Percentiles rank a stretch among this genome's conserved stretches.
These are phyloP conservation scores for Arachis hypogaea DNA, from an alignment of 306 rosid genomes.

Conservation along the genomic window DNA sequence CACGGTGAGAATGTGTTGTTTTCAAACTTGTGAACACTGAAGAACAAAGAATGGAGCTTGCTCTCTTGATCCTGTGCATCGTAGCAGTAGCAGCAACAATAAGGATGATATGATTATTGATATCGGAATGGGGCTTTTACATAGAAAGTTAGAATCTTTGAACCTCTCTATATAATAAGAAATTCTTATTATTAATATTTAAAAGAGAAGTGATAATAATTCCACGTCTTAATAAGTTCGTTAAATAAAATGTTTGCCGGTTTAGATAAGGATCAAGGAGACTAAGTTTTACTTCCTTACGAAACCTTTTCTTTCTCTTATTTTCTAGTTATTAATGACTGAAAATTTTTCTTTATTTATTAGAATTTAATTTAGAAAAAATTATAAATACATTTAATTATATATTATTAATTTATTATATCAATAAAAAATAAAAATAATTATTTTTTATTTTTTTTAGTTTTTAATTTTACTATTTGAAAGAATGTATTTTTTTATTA, in stretches of 20 bases:
- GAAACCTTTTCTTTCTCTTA: background rate
- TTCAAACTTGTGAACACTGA: slow-evolving; percentile 38
- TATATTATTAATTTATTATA: no score
- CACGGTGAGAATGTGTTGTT: slow-evolving; percentile 30
- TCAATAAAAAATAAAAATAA: no score
- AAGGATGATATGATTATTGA: background rate
- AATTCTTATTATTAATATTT: no score
- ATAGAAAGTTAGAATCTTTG: background rate
- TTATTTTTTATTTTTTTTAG: no score
- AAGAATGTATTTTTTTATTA: no score
- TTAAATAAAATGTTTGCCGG: background rate
- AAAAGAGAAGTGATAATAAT: background rate
- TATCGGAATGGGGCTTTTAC: background rate
- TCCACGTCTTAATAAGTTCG: background rate
- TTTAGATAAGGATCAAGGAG: slow-evolving; percentile 14
- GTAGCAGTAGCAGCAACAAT: background rate
- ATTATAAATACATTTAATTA: no score
- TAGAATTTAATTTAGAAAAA: no score
- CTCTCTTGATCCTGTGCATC: slow-evolving; percentile 66
- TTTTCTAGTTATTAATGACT: no score
- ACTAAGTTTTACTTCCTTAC: background rate
- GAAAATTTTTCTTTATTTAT: no score
- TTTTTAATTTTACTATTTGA: no score
- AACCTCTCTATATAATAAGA: background rate
- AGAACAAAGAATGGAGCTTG: slow-evolving; percentile 45